These are phyloP conservation scores for Dryadomyces quercus-mongolicae DNA, from an alignment of 2,329 filamentous ascomycete genomes.

Conservation along the genomic window DNA sequence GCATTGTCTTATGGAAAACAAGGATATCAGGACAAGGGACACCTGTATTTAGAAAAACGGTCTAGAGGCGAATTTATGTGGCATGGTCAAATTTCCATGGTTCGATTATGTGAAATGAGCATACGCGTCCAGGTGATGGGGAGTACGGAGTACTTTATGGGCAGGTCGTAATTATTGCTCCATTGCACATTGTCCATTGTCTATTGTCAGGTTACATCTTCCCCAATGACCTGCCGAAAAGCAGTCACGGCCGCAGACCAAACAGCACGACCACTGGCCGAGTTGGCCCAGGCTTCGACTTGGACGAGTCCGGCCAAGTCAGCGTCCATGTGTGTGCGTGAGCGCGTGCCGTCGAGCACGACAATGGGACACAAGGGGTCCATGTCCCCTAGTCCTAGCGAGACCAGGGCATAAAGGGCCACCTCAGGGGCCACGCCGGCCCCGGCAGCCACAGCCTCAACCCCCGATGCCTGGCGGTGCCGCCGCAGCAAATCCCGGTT, in stretches of 20 bases:
- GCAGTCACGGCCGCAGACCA: slow-evolving; percentile 8
- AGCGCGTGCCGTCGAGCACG: slow-evolving; percentile 16
- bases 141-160: too few relatives aligned
- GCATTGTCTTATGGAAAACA: background rate
- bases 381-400: slow-evolving; percentile 27
- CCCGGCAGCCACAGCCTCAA: slow-evolving; percentile 28
- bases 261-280: background rate
- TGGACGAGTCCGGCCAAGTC: slow-evolving; percentile 31
- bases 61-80: background rate
- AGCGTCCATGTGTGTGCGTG: slow-evolving; percentile 33
- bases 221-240: background rate
- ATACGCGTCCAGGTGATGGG: background rate
- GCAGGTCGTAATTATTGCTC: too few relatives aligned
- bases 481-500: slow-evolving; percentile 27
- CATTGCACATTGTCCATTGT: too few relatives aligned
- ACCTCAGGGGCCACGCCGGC: slow-evolving; percentile 24
- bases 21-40: background rate
- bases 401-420: slow-evolving; percentile 34
- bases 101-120: background rate
- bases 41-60: background rate
- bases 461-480: slow-evolving; percentile 27
- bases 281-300: slow-evolving; percentile 26
- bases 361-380: slow-evolving; percentile 4
- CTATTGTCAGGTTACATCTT: background rate
- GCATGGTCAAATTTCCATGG: background rate